Conservation (phyloP, 2,329 filamentous ascomycete genomes). For the Bipolaris victoriae region DNA sequence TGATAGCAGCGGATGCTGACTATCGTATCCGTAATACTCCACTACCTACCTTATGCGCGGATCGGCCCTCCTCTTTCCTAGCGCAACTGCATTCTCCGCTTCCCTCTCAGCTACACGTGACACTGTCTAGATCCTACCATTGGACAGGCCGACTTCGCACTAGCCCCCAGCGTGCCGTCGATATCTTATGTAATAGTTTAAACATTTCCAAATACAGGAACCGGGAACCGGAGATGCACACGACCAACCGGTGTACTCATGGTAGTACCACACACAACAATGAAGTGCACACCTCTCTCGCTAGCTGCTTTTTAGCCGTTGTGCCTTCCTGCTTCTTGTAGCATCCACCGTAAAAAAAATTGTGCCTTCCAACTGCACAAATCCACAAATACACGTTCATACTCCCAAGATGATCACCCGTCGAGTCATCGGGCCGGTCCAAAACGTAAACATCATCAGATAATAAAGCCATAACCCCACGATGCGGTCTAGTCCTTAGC, state of each 20-base stretch:
- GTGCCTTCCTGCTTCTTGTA: not conserved
- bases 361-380: not conserved
- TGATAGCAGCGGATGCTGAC: not conserved
- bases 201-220: not conserved
- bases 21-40: not conserved
- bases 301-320: not conserved
- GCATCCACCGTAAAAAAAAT: not conserved
- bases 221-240: not conserved
- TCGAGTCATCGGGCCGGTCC: not conserved
- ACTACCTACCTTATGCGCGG: not conserved
- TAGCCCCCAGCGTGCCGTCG: not conserved
- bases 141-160: not conserved
- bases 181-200: not conserved
- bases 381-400: not conserved
- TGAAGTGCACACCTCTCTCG: not conserved
- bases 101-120: not conserved
- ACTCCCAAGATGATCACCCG: not conserved
- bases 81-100: not conserved
- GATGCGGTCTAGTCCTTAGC: not conserved
- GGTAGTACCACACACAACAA: not conserved
- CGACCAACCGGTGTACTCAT: not conserved
- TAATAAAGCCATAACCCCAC: not conserved
- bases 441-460: not conserved
- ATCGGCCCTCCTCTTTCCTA: constrained; percentile 3
- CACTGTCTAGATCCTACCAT: not conserved